These are phyloP conservation scores for Scenedesmus sp. DNA, from an alignment of 163 green algal genomes.

Conservation along the genomic window DNA sequence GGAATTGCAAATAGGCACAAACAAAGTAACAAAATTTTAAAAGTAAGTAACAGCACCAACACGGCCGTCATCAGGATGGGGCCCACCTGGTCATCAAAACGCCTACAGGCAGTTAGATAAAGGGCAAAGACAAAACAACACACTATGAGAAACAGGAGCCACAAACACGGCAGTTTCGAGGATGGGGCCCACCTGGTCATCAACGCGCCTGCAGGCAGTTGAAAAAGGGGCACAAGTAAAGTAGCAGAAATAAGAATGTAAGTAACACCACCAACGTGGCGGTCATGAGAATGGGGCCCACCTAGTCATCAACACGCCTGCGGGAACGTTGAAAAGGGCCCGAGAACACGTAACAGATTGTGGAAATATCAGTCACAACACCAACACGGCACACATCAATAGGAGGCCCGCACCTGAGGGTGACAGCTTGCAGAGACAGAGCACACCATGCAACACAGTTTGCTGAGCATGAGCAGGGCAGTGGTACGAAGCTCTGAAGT, in stretches of 20 bases:
- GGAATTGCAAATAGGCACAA: background rate
- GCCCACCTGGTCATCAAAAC: too few species aligned
- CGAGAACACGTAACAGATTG: too few species aligned
- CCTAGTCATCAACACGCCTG: too few species aligned
- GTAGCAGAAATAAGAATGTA: background rate
- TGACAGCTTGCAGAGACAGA: too few species aligned
- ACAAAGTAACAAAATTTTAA: background rate
- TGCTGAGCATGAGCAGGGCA: too few species aligned
- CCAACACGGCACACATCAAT: conserved; percentile 32
- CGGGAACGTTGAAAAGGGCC: too few species aligned
- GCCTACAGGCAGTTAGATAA: too few species aligned
- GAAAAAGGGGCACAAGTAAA: background rate
- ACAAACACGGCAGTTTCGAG: conserved; percentile 41
- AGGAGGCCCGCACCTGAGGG: background rate
- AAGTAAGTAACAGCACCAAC: background rate
- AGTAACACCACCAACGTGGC: background rate
- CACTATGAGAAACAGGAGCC: too few species aligned
- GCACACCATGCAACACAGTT: too few species aligned
- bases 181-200: conserved; percentile 36
- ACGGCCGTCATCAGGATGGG: background rate
- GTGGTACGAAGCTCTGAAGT: too few species aligned
- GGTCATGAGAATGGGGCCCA: background rate
- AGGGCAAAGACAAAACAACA: too few species aligned
- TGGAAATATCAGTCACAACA: background rate
- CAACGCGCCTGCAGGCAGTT: conserved; percentile 24